Conservation (phyloP, 2,329 filamentous ascomycete species). For the Trichocomaceae sp. region DNA sequence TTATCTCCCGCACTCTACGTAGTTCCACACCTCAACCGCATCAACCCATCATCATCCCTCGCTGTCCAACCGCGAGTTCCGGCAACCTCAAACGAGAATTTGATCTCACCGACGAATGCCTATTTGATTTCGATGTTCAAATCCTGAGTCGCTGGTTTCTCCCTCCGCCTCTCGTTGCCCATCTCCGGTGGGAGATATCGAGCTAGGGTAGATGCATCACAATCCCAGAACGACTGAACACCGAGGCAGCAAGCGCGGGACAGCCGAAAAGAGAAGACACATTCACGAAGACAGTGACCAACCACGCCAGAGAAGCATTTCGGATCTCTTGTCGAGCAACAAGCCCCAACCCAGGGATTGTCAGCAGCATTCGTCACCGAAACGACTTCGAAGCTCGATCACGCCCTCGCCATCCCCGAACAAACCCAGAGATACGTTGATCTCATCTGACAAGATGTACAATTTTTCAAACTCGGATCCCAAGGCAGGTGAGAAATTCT, state of each 20-base stretch:
- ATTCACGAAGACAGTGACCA: slow-evolving; percentile 27
- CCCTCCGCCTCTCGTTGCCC: neutral
- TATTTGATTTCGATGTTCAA: slow-evolving; percentile 9
- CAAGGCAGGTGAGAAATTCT: slow-evolving; percentile 35
- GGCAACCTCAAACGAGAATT: neutral
- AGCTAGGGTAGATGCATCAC: slow-evolving; percentile 38
- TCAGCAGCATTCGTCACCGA: slow-evolving; percentile 26
- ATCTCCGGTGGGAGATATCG: slow-evolving; percentile 16
- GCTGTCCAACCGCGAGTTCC: neutral
- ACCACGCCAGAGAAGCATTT: slow-evolving; percentile 38
- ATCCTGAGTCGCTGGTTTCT: slow-evolving; percentile 15
- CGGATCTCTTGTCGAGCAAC: slow-evolving; percentile 37
- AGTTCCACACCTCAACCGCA: slow-evolving; percentile 5
- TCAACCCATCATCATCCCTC: neutral
- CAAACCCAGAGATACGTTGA: slow-evolving; percentile 13
- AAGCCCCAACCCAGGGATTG: slow-evolving; percentile 15
- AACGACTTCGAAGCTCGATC: slow-evolving; percentile 31
- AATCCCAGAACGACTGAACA: slow-evolving; percentile 27
- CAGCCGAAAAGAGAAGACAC: slow-evolving; percentile 38
- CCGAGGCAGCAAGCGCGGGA: slow-evolving; percentile 39
- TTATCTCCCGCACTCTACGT: slow-evolving; percentile 22
- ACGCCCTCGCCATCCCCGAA: slow-evolving; percentile 23
- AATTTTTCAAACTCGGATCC: slow-evolving; percentile 40
- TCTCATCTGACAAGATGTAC: slow-evolving; percentile 47
- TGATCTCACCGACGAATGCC: neutral